Percentiles rank a stretch among this genome's conserved stretches.
Conservation (phyloP, 2,329 filamentous ascomycete genomes). For the Purpureocillium lavendulum region DNA sequence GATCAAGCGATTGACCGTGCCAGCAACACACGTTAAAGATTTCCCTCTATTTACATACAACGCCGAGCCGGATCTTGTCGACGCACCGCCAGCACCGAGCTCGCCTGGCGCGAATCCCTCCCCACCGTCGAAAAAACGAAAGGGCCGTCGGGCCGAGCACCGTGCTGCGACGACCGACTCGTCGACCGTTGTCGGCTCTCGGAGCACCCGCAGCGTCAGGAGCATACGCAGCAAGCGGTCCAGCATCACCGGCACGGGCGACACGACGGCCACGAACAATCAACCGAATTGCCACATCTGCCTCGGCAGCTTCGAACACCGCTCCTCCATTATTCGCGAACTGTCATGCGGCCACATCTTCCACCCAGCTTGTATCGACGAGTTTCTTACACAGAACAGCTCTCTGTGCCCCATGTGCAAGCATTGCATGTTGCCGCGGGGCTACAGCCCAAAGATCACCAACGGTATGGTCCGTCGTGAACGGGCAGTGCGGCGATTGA, state of each 20-base stretch:
- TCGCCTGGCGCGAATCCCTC: constrained; percentile 18
- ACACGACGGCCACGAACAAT: constrained; percentile 45
- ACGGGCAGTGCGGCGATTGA: constrained; percentile 54
- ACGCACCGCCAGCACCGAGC: constrained; percentile 25
- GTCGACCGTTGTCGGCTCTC: constrained; percentile 10
- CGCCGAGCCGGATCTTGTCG: constrained; percentile 37
- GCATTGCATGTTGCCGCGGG: constrained; percentile 62
- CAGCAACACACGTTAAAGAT: constrained; percentile 58
- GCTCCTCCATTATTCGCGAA: constrained; percentile 68
- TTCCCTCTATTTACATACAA: constrained; percentile 76
- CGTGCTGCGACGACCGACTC: constrained; percentile 14
- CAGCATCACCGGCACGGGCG: constrained; percentile 22
- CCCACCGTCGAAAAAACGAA: constrained; percentile 19
- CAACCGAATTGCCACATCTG: constrained; percentile 90
- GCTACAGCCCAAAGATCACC: constrained; percentile 63
- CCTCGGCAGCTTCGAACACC: constrained; percentile 67
- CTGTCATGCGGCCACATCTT: constrained; percentile 89
- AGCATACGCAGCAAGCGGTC: constrained; percentile 29
- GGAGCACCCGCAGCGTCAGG: constrained; percentile 12
- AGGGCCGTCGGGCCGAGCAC: constrained; percentile 19
- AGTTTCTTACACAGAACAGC: constrained; percentile 68
- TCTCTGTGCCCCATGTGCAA: constrained; percentile 92
- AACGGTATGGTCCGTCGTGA: constrained; percentile 83
- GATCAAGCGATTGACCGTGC: constrained; percentile 74
- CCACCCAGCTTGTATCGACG: constrained; percentile 85